Percentiles rank a stretch among this genome's conserved stretches.
Conservation (phyloP, 2,329 filamentous ascomycete genomes). For the Cryphonectria carpinicola region DNA sequence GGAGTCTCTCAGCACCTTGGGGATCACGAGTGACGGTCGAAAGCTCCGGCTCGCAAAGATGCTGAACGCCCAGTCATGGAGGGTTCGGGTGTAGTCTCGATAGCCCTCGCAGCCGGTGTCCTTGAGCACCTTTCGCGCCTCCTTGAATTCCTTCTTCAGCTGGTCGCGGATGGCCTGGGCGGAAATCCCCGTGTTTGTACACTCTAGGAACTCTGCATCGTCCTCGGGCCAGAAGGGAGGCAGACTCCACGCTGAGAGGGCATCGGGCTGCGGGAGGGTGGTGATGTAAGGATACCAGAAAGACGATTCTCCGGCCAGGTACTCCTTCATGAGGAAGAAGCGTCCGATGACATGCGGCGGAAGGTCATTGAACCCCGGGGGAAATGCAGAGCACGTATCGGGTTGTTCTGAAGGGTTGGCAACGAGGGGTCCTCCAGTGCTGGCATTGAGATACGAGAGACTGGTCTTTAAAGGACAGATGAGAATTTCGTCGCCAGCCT, state of each 20-base stretch:
- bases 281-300: constrained; percentile 72
- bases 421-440: constrained; percentile 40
- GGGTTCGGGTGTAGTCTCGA: constrained; percentile 47
- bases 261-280: constrained; percentile 65
- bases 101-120: constrained; percentile 35
- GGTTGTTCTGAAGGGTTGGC: constrained; percentile 29
- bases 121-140: constrained; percentile 45
- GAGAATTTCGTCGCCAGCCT: constrained; percentile 50
- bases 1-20: constrained; percentile 38
- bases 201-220: constrained; percentile 60
- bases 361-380: constrained; percentile 52
- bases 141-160: constrained; percentile 51
- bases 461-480: constrained; percentile 56
- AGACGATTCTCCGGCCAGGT: constrained; percentile 59
- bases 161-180: constrained; percentile 52
- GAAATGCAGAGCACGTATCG: constrained; percentile 43
- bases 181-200: constrained; percentile 57
- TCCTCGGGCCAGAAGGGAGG: constrained; percentile 67
- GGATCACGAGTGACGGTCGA: constrained; percentile 61
- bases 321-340: constrained; percentile 72
- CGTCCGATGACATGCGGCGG: constrained; percentile 65
- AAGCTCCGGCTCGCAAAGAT: constrained; percentile 70
- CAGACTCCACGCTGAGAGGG: constrained; percentile 54
- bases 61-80: constrained; percentile 68
- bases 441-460: constrained; percentile 63